phyloP scores from a whole-genome alignment of 805 yeast genomes.

The Candida odintsovae region DNA sequence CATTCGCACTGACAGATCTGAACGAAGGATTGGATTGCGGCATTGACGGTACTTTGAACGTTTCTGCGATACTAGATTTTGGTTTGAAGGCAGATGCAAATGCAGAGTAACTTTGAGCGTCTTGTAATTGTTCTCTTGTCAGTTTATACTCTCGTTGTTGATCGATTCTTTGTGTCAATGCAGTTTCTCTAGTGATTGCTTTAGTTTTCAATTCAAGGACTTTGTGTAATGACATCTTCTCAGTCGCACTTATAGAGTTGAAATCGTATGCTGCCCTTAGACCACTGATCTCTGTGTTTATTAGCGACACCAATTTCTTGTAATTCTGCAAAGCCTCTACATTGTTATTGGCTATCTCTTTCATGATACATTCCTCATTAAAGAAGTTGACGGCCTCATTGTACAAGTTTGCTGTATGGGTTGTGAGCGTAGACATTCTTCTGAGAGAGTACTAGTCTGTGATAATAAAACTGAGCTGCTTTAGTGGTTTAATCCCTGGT shows the following conservation, averaged over 20 bases:
- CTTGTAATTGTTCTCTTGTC: slow-evolving; percentile 8
- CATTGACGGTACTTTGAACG: neutral
- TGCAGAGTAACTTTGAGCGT: slow-evolving; percentile 20
- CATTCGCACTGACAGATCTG: neutral
- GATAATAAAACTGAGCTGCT: too few species aligned
- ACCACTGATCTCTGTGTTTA: slow-evolving; percentile 5
- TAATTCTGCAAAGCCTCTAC: slow-evolving; percentile 11
- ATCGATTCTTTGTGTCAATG: slow-evolving; percentile 9
- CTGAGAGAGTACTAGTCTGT: neutral
- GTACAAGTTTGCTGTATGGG: neutral
- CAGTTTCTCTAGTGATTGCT: slow-evolving; percentile 11
- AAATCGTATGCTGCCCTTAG: slow-evolving; percentile 4
- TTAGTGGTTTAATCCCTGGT: too few species aligned
- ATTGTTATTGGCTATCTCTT: slow-evolving; percentile 21
- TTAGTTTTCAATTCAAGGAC: slow-evolving; percentile 15
- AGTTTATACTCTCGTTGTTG: slow-evolving; percentile 10
- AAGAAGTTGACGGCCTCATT: neutral
- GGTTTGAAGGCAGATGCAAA: slow-evolving; percentile 20
- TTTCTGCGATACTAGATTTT: neutral
- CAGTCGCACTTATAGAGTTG: slow-evolving; percentile 5
- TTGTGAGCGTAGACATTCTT: neutral
- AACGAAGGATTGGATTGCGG: slow-evolving; percentile 2
- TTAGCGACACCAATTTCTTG: slow-evolving; percentile 8
- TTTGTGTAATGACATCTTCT: slow-evolving; percentile 12
- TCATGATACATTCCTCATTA: slow-evolving; percentile 5